Evolutionary conservation across 192 early-diverging fungal genomes (phyloP).

Genomic region (Diversispora eburnea): DNA sequence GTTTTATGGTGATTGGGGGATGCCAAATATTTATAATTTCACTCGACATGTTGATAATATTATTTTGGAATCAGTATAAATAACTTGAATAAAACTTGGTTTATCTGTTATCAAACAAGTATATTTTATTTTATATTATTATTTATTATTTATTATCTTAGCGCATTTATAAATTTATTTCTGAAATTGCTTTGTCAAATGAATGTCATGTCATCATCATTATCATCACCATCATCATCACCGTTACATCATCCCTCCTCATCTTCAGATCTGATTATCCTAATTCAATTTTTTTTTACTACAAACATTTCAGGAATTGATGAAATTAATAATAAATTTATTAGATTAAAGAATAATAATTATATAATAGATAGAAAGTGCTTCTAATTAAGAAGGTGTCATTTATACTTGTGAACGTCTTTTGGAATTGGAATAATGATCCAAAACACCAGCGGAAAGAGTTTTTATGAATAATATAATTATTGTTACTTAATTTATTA

Average conservation of each 20-base stretch:
- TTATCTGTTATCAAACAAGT: not conserved
- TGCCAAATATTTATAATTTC: not conserved
- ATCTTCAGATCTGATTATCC: too few species aligned
- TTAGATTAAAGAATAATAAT: not conserved
- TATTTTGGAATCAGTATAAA: not conserved
- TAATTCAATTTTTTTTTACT: too few species aligned
- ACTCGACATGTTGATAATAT: not conserved
- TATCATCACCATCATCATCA: too few species aligned
- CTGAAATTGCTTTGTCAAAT: not conserved
- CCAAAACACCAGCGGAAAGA: not conserved
- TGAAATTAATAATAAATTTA: not conserved
- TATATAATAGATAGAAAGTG: not conserved
- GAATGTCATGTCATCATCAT: not conserved
- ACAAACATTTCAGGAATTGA: not conserved
- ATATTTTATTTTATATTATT: too few species aligned
- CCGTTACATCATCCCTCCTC: too few species aligned
- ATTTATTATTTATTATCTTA: too few species aligned
- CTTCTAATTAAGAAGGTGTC: not conserved
- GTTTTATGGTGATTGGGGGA: not conserved
- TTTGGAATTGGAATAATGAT: slow-evolving; percentile 1
- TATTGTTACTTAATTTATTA: too few species aligned
- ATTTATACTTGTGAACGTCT: not conserved
- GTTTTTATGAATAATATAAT: too few species aligned
- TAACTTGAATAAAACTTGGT: not conserved
- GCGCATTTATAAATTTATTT: not conserved